A percentile compares a stretch with the other conserved stretches of the same genome.
phyloP scores from a whole-genome alignment of 768 basidiomycete species.

The Butyriboletus loyo region DNA sequence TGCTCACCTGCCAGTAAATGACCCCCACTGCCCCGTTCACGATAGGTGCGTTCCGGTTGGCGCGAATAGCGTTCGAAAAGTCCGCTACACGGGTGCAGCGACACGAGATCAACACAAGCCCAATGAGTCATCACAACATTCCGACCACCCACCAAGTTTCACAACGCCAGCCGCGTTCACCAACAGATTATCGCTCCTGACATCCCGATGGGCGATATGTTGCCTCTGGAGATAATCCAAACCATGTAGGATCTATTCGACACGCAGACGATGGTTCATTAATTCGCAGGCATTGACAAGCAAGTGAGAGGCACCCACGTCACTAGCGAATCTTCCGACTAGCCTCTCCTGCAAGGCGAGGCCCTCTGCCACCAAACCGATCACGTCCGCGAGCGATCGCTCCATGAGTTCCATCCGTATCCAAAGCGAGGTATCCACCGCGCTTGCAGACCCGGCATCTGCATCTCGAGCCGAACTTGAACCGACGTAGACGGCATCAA shows the following conservation, averaged over 20 bases:
- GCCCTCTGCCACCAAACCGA: conserved; percentile 60
- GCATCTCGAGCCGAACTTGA: conserved; percentile 35
- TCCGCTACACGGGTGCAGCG: conserved; percentile 50
- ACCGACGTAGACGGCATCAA: conserved; percentile 72
- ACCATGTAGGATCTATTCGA: conserved; percentile 56
- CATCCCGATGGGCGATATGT: conserved; percentile 76
- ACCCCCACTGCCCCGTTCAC: conserved; percentile 65
- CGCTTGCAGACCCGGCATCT: background rate
- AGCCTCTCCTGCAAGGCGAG: conserved; percentile 64
- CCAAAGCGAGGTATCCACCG: conserved; percentile 65
- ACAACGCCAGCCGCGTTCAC: conserved; percentile 66
- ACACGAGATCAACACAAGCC: background rate
- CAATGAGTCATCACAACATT: background rate
- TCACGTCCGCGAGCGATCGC: conserved; percentile 78
- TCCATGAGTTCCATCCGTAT: conserved; percentile 91
- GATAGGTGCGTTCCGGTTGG: conserved; percentile 48
- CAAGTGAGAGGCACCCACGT: conserved; percentile 50
- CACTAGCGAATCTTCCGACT: conserved; percentile 71
- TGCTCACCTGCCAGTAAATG: conserved; percentile 71
- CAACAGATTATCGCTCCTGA: conserved; percentile 80
- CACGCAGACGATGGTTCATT: background rate
- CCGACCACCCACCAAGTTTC: conserved; percentile 59
- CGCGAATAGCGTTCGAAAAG: conserved; percentile 72
- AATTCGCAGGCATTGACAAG: background rate
- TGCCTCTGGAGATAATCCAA: conserved; percentile 63